These are phyloP conservation scores for Naganishia sp. DNA, from an alignment of 1,284 basidiomycete species.

Conservation along the genomic window DNA sequence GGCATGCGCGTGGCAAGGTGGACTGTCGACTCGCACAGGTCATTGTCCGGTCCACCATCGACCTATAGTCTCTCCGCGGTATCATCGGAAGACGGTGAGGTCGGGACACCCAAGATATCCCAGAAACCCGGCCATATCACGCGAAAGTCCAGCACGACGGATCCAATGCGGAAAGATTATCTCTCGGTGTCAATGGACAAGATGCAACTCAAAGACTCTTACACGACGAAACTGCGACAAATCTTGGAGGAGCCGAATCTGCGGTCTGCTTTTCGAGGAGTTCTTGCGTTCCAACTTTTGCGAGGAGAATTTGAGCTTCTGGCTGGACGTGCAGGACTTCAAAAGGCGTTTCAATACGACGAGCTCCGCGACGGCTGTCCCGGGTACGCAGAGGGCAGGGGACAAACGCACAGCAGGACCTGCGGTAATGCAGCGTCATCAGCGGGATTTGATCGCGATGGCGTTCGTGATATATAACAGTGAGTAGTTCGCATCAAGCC, in stretches of 20 bases:
- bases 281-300: slow-evolving; percentile 93
- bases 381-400: slow-evolving; percentile 34
- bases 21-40: slow-evolving; percentile 55
- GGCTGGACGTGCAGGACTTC: slow-evolving; percentile 96
- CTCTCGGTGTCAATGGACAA: slow-evolving; percentile 43
- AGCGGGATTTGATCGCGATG: slow-evolving; percentile 90
- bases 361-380: slow-evolving; percentile 77
- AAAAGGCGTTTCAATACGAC: slow-evolving; percentile 94
- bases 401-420: slow-evolving; percentile 58
- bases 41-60: slow-evolving; percentile 23
- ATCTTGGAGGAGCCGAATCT: slow-evolving; percentile 92
- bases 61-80: slow-evolving; percentile 44
- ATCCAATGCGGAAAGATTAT: slow-evolving; percentile 67
- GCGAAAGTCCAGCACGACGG: slow-evolving; percentile 74
- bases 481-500: slow-evolving; percentile 36
- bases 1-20: slow-evolving; percentile 81
- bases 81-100: slow-evolving; percentile 53
- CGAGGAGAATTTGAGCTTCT: slow-evolving; percentile 97
- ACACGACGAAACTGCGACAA: slow-evolving; percentile 84
- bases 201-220: slow-evolving; percentile 69
- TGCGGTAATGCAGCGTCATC: slow-evolving; percentile 93
- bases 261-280: slow-evolving; percentile 88
- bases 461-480: slow-evolving; percentile 76
- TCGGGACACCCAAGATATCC: slow-evolving; percentile 41
- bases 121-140: slow-evolving; percentile 43